These are phyloP conservation scores for Botrytis elliptica DNA, from an alignment of 2,329 filamentous ascomycete genomes.

Conservation along the genomic window DNA sequence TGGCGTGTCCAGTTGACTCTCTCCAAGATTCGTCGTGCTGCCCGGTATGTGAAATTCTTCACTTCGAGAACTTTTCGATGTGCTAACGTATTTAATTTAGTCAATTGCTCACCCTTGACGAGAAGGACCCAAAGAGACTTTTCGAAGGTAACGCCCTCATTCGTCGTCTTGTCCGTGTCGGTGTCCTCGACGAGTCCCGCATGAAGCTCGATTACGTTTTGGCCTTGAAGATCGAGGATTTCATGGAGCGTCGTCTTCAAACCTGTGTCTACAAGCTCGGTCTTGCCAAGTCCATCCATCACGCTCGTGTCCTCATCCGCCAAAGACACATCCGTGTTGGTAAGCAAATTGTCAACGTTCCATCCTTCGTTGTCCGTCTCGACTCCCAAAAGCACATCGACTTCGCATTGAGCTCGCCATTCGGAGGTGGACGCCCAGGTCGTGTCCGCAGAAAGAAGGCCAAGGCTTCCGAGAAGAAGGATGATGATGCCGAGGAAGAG, in stretches of 20 bases:
- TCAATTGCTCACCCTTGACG: constrained; percentile 99
- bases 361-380: constrained; percentile 98
- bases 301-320: constrained; percentile 99
- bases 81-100: constrained; percentile 54
- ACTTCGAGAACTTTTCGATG: not conserved
- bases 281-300: constrained; percentile 99
- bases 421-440: constrained; percentile 93
- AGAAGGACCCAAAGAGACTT: constrained; percentile 99
- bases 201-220: constrained; percentile 99
- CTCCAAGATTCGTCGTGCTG: constrained; percentile 99
- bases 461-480: constrained; percentile 86
- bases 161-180: constrained; percentile 98
- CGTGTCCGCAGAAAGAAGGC: constrained; percentile 99
- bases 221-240: constrained; percentile 98
- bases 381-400: constrained; percentile 99
- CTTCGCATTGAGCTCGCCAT: constrained; percentile 95
- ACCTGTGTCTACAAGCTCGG: constrained; percentile 99
- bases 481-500: constrained; percentile 78
- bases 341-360: constrained; percentile 99
- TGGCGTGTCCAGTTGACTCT: constrained; percentile 99
- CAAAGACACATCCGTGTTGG: constrained; percentile 99
- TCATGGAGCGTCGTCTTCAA: constrained; percentile 99
- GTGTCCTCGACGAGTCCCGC: constrained; percentile 99
- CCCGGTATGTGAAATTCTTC: constrained; percentile 64
- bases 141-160: constrained; percentile 99